Evolutionary conservation across 108 stramenopile genomes (phyloP).

Genomic region (Nitzschia sp.): DNA sequence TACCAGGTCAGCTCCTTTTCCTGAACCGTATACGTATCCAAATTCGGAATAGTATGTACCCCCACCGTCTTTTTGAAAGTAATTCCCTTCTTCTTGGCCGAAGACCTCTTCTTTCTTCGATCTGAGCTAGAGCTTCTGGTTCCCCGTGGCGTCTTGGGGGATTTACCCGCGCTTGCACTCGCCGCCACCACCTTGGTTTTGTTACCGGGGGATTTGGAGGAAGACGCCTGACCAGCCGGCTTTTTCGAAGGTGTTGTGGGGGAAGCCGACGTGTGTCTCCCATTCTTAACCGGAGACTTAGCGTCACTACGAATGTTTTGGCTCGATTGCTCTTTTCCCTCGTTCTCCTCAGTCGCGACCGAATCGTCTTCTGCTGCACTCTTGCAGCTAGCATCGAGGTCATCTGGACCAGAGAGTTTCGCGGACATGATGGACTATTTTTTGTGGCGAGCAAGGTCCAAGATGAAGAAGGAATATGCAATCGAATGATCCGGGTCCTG

Average conservation of each 20-base stretch:
- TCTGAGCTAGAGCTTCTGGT: neutral
- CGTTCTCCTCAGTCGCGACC: neutral
- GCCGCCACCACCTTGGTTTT: neutral
- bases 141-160: neutral
- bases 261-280: neutral
- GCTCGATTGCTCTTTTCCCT: neutral
- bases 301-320: neutral
- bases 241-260: neutral
- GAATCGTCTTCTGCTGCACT: too few relatives aligned
- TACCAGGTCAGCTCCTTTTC: constrained; percentile 31
- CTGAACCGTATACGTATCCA: constrained; percentile 13
- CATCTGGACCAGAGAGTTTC: too few relatives aligned
- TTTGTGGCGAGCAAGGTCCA: too few relatives aligned
- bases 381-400: too few relatives aligned
- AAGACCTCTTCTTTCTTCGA: neutral
- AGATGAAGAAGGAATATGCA: too few relatives aligned
- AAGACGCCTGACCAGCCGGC: neutral
- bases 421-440: too few relatives aligned
- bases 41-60: constrained; percentile 28
- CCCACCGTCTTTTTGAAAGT: constrained; percentile 30
- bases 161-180: neutral
- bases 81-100: constrained; percentile 20
- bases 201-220: neutral
- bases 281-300: neutral
- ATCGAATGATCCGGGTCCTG: too few relatives aligned